A percentile compares a stretch with the other conserved stretches of the same genome.
phyloP scores from a whole-genome alignment of 1,284 basidiomycete species.

The Ustilago curta region DNA sequence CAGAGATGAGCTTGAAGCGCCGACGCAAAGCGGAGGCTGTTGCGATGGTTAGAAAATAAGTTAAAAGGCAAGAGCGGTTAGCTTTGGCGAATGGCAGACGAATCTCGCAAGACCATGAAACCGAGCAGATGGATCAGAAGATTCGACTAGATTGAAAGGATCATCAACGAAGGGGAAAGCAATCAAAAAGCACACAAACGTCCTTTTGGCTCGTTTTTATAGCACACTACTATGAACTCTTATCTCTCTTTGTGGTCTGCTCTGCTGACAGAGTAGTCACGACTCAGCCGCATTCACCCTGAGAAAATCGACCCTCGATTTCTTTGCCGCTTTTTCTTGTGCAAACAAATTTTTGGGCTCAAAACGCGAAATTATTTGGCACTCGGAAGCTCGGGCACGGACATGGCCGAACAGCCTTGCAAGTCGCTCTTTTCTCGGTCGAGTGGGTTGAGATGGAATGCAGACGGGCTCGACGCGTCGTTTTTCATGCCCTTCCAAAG shows the following conservation, averaged over 20 bases:
- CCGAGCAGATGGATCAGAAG: conserved; percentile 13
- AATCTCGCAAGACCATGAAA: neutral
- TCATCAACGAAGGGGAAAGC: conserved; percentile 13
- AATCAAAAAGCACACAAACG: conserved; percentile 1
- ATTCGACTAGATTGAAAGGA: conserved; percentile 14
- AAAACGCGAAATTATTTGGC: neutral
- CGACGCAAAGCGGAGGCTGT: conserved; percentile 2
- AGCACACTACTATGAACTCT: neutral
- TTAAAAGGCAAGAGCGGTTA: neutral
- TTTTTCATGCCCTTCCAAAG: neutral
- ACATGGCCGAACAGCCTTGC: conserved; percentile 21
- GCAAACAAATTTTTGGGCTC: neutral
- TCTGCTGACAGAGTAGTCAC: neutral
- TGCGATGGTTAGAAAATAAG: neutral
- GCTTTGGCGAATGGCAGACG: neutral
- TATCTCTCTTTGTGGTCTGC: neutral
- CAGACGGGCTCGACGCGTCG: conserved; percentile 39
- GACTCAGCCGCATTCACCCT: neutral
- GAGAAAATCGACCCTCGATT: neutral
- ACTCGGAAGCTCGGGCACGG: conserved; percentile 26
- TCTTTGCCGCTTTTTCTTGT: neutral
- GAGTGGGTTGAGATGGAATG: neutral
- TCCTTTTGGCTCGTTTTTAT: conserved; percentile 3
- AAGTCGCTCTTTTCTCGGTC: conserved; percentile 17
- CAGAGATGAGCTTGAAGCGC: neutral